A percentile compares a stretch with the other conserved stretches of the same genome.
Conservation (phyloP, 1,139 yeast genomes). For the Protomyces inouyei region DNA sequence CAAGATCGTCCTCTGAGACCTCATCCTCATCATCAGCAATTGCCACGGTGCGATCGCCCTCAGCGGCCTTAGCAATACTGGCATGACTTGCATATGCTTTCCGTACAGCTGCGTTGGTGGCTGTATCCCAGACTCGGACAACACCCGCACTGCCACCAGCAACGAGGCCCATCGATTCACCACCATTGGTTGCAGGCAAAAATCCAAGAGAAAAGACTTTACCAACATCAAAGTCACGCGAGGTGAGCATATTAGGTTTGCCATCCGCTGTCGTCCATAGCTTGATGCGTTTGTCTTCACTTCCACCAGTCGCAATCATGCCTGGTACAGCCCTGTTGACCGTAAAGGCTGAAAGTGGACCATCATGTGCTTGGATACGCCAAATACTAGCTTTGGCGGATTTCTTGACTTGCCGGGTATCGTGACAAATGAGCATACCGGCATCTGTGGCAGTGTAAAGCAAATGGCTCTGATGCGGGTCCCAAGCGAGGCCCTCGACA, state of each 20-base stretch:
- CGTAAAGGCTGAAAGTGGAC: conserved; percentile 80
- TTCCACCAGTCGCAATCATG: conserved; percentile 68
- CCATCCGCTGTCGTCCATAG: conserved; percentile 59
- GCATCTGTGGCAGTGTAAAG: conserved; percentile 89
- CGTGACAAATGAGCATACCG: conserved; percentile 86
- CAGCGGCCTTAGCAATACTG: conserved; percentile 30
- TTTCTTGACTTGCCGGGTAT: conserved; percentile 51
- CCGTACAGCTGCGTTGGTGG: conserved; percentile 75
- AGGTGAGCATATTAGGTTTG: conserved; percentile 83
- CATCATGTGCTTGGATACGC: conserved; percentile 96
- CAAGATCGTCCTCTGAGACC: neutral
- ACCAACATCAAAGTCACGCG: conserved; percentile 93
- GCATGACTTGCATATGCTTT: conserved; percentile 41
- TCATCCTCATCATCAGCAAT: neutral
- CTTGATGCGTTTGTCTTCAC: conserved; percentile 80
- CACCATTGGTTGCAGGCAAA: conserved; percentile 68
- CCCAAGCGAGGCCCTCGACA: conserved; percentile 78
- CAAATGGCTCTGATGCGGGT: conserved; percentile 48
- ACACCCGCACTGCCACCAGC: conserved; percentile 85
- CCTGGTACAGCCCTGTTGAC: conserved; percentile 66
- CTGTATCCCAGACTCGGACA: conserved; percentile 87
- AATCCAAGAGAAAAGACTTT: conserved; percentile 78
- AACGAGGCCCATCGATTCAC: conserved; percentile 75
- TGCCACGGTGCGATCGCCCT: conserved; percentile 27
- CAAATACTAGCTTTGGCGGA: conserved; percentile 56